Conservation (phyloP, 164 flowering plant genomes). For the Dillenia suffruticosa region DNA sequence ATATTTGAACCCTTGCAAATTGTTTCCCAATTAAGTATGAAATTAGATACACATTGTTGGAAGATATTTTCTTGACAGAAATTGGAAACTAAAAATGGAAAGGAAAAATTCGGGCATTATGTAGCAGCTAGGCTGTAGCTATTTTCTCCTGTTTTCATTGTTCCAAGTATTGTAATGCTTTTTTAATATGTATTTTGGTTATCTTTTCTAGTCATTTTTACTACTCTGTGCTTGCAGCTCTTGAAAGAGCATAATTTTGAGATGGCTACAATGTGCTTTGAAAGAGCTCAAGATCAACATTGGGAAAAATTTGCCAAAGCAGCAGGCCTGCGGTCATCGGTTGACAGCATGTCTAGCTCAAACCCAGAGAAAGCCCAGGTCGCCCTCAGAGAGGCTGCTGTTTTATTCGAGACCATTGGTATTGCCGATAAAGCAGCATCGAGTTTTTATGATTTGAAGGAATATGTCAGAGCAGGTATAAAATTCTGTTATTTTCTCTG, state of each 20-base stretch:
- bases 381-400: slow-evolving; percentile 49
- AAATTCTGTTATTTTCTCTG: background rate
- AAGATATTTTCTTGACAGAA: too few relatives aligned
- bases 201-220: too few relatives aligned
- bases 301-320: slow-evolving; percentile 60
- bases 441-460: slow-evolving; percentile 48
- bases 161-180: too few relatives aligned
- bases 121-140: too few relatives aligned
- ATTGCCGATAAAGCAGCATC: slow-evolving; percentile 55
- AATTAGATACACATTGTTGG: too few relatives aligned
- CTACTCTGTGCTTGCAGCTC: slow-evolving; percentile 31
- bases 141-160: too few relatives aligned
- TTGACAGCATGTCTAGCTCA: slow-evolving; percentile 32
- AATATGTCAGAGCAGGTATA: slow-evolving; percentile 58
- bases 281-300: slow-evolving; percentile 56
- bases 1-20: too few relatives aligned
- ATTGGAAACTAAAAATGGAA: too few relatives aligned
- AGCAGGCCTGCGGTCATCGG: slow-evolving; percentile 44
- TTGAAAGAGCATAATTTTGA: slow-evolving; percentile 53
- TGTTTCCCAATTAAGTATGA: too few relatives aligned
- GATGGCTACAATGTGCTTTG: slow-evolving; percentile 79
- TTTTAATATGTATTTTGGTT: too few relatives aligned
- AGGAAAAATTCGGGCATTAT: too few relatives aligned
- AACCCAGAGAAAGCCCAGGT: slow-evolving; percentile 34
- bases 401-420: slow-evolving; percentile 57